Conservation (phyloP, 768 basidiomycete genomes). For the Boletus huronensis region DNA sequence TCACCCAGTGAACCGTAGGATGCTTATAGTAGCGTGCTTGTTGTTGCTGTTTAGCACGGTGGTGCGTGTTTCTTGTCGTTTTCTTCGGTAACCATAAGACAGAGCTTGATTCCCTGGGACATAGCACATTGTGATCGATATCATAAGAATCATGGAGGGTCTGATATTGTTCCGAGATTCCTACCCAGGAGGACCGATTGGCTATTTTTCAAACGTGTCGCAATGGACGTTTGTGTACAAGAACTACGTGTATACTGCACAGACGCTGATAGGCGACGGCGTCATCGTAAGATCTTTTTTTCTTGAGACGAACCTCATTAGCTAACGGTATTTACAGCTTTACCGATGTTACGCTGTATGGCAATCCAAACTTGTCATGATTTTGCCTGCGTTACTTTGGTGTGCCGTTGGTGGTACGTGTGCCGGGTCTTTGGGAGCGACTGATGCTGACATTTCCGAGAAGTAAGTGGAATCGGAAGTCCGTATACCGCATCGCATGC, state of each 20-base stretch:
- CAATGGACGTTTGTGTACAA: constrained; percentile 30
- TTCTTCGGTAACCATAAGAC: no score
- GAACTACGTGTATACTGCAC: constrained; percentile 20
- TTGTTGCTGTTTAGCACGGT: constrained; percentile 31
- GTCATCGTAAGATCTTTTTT: constrained; percentile 23
- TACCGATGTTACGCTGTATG: constrained; percentile 35
- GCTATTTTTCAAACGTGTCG: constrained; percentile 25
- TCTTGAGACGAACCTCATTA: neutral
- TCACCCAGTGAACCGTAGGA: constrained; percentile 15
- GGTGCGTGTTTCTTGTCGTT: constrained; percentile 12
- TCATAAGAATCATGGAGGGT: constrained; percentile 26
- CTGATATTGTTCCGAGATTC: constrained; percentile 20
- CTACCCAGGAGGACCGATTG: constrained; percentile 17
- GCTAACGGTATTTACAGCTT: constrained; percentile 14
- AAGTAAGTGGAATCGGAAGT: constrained; percentile 20
- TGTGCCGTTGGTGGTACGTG: constrained; percentile 22
- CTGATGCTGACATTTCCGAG: neutral
- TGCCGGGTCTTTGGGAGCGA: neutral
- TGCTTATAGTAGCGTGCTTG: constrained; percentile 23
- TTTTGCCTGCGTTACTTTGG: constrained; percentile 33
- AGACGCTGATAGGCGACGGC: constrained; percentile 30
- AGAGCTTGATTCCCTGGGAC: neutral
- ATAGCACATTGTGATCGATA: constrained; percentile 27
- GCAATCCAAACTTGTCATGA: constrained; percentile 26
- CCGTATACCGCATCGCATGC: constrained; percentile 13